Evolutionary conservation across 2,329 filamentous ascomycete genomes (phyloP), one percentile per base, ranked within the genome.

Genomic region (Epichloe typhina): DNA sequence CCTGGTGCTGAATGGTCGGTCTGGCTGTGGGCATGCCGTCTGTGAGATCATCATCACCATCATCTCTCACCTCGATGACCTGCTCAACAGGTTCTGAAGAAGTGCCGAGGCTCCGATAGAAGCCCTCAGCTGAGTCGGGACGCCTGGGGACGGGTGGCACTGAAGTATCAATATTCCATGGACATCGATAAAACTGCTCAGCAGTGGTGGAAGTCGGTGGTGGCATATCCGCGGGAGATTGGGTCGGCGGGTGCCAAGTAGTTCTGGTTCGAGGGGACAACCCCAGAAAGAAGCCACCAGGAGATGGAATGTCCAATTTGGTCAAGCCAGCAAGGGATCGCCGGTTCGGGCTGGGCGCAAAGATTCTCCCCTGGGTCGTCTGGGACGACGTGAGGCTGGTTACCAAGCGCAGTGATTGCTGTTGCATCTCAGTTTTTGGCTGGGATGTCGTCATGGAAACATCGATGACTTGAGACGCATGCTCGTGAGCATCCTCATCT

Each of bases 141-240:
- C 63, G 56, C 57, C 61, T 61, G 8, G 67, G 65, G 3, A 69
- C 57, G 3, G 66, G 64, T 26, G 67, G 65, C 38, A 63, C 60
- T 7, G 64, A 61, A n/a, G 68, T 47, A 47, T 72, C 64, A 21
- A 68, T 68, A 56, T 73, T 76, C 84, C 89, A 96, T 3, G 90
- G 89, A 31, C 84, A 77, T 55, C 84, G 83, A 69, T 97, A 97
- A 61, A 96, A 97, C 55, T 85, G 81, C 64, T 95, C 88, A 9
- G 91, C 91, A n/a, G 85, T 89, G 33, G 88, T 88, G 1, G 91
- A 95, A 0, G 88, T 91, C 1, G 89, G 89, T 1, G 81, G 80
- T 3, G 70, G 68, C 55, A 73, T 62, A 17, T 75, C 76, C 7
- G 79, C 74, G 12, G 76, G 74, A 19, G 75, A 73, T 57, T 66